A percentile compares a stretch with the other conserved stretches of the same genome.
Evolutionary conservation across 352 stramenopile genomes (phyloP).

Genomic region (Phytophthora brassicae): DNA sequence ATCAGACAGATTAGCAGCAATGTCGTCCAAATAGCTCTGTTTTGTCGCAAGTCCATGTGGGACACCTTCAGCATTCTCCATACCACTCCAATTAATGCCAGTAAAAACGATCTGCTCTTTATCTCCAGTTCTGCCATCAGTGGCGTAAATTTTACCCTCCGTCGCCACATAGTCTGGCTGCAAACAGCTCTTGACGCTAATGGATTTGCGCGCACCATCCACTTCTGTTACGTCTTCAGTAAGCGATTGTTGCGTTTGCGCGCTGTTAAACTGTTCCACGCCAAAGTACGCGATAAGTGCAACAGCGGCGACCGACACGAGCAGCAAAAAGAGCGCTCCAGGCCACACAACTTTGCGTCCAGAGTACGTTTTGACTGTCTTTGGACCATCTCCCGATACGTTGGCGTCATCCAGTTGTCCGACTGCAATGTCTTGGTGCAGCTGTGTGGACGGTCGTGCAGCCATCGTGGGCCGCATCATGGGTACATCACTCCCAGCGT

Average conservation of each 20-base stretch:
- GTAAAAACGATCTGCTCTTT: conserved; percentile 76
- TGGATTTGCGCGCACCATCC: conserved; percentile 20
- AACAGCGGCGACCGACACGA: conserved; percentile 50
- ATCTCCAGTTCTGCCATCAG: conserved; percentile 41
- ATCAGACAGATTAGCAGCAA: conserved; percentile 60
- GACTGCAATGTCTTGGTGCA: conserved; percentile 75
- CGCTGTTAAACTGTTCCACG: conserved; percentile 54
- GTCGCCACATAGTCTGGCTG: conserved; percentile 70
- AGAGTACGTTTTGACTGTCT: conserved; percentile 40
- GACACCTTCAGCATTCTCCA: conserved; percentile 81
- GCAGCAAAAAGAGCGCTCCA: conserved; percentile 67
- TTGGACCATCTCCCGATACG: neutral
- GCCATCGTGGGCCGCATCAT: conserved; percentile 58
- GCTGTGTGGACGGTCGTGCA: conserved; percentile 30
- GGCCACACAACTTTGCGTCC: conserved; percentile 81
- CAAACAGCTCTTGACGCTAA: conserved; percentile 52
- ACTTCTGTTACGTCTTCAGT: conserved; percentile 50
- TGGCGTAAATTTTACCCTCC: conserved; percentile 68
- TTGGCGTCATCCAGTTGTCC: conserved; percentile 58
- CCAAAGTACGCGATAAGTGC: conserved; percentile 68
- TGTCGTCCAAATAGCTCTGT: conserved; percentile 71
- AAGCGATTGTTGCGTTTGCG: conserved; percentile 66
- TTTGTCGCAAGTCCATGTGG: conserved; percentile 71
- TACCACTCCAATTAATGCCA: conserved; percentile 88
- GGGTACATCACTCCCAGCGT: conserved; percentile 36